These are phyloP conservation scores for Entoloma clypeatum DNA, from an alignment of 1,284 basidiomycete genomes.

Conservation along the genomic window DNA sequence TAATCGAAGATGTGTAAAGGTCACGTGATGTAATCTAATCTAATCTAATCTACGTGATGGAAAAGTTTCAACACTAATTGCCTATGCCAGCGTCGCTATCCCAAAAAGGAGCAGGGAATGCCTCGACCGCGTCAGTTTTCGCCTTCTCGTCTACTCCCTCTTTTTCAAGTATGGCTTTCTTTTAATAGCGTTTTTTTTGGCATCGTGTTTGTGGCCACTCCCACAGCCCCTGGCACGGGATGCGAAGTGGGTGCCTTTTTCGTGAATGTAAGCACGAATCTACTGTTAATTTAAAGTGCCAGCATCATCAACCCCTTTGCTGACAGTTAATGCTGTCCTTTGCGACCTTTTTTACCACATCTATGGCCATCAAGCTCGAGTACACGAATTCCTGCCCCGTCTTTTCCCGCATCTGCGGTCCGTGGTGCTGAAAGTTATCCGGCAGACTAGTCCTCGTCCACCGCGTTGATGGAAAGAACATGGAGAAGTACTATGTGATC, in stretches of 20 bases:
- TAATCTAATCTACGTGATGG: too few relatives aligned
- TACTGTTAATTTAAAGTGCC: neutral
- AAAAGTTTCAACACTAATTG: too few relatives aligned
- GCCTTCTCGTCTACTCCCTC: slow-evolving; percentile 19
- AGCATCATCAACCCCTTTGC: neutral
- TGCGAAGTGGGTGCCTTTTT: slow-evolving; percentile 19
- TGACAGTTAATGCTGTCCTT: slow-evolving; percentile 18
- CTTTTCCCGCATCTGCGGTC: too few relatives aligned
- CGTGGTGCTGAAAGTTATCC: neutral
- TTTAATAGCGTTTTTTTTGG: slow-evolving; percentile 20
- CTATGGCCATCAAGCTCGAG: slow-evolving; percentile 25
- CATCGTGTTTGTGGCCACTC: slow-evolving; percentile 16
- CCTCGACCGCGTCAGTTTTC: slow-evolving; percentile 25
- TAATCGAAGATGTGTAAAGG: too few relatives aligned
- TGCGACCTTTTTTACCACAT: slow-evolving; percentile 21
- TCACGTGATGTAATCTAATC: too few relatives aligned
- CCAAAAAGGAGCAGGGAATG: slow-evolving; percentile 10
- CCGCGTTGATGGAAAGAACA: slow-evolving; percentile 20
- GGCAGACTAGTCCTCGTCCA: slow-evolving; percentile 23
- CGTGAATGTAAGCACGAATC: slow-evolving; percentile 15
- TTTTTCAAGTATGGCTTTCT: slow-evolving; percentile 19
- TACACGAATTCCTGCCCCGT: slow-evolving; percentile 8
- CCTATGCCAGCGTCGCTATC: slow-evolving; percentile 14
- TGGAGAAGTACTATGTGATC: slow-evolving; percentile 27
- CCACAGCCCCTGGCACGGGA: slow-evolving; percentile 5